phyloP scores from a whole-genome alignment of 768 basidiomycete genomes.

The Tulasnella sp. region DNA sequence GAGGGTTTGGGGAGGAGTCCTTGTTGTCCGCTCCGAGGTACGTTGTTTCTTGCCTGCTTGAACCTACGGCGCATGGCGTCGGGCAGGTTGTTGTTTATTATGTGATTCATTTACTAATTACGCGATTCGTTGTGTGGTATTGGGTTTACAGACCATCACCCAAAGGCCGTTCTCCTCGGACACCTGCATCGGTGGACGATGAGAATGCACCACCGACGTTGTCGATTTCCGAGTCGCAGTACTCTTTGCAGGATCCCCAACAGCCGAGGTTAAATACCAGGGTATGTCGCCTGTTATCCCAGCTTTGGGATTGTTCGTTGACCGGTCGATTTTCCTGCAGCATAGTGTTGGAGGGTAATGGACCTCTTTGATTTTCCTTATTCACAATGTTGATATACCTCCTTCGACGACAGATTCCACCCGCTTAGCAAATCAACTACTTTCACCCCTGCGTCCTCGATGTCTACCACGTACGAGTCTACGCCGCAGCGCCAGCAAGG shows the following conservation, averaged over 20 bases:
- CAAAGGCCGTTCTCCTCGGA: slow-evolving; percentile 2
- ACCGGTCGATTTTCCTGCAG: background rate
- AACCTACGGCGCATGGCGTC: too few relatives aligned
- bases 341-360: background rate
- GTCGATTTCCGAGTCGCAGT: background rate
- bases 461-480: slow-evolving; percentile 11
- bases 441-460: slow-evolving; percentile 2
- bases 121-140: background rate
- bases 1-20: slow-evolving; percentile 9
- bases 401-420: background rate
- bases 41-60: too few relatives aligned
- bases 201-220: slow-evolving; percentile 6
- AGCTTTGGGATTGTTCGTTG: background rate
- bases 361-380: background rate
- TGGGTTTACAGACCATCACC: slow-evolving; percentile 1
- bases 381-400: background rate
- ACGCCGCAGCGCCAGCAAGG: background rate
- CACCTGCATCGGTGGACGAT: background rate
- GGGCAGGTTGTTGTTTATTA: too few relatives aligned
- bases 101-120: too few relatives aligned
- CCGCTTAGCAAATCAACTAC: background rate
- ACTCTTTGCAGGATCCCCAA: background rate
- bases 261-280: background rate
- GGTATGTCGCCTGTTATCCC: background rate
- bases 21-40: background rate